phyloP scores from a whole-genome alignment of 805 yeast species.

The Suhomyces prunicola region DNA sequence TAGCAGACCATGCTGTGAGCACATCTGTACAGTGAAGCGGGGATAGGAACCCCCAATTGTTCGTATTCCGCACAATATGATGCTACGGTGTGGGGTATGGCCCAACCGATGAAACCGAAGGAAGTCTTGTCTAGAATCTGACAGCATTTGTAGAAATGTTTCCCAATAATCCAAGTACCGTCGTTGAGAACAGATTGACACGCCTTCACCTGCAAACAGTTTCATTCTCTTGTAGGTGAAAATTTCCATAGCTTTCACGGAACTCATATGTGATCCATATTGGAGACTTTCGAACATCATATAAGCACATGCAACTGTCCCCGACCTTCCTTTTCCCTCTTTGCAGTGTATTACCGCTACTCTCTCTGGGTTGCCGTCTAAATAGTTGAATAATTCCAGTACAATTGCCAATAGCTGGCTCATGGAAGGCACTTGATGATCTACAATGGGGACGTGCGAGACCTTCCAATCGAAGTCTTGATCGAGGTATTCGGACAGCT shows the following conservation, averaged over 20 bases:
- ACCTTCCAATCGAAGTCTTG: constrained; percentile 37
- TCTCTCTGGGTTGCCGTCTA: constrained; percentile 30
- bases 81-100: neutral
- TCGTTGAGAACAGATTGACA: constrained; percentile 67
- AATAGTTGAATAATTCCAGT: constrained; percentile 42
- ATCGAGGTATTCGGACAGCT: constrained; percentile 39
- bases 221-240: constrained; percentile 62
- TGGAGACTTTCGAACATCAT: constrained; percentile 44
- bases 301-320: constrained; percentile 69
- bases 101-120: neutral
- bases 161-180: constrained; percentile 62
- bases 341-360: constrained; percentile 81
- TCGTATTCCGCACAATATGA: neutral
- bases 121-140: neutral
- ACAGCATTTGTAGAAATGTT: constrained; percentile 6
- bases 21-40: neutral
- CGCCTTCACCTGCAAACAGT: constrained; percentile 56
- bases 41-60: neutral
- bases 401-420: constrained; percentile 43
- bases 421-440: constrained; percentile 76
- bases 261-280: constrained; percentile 12
- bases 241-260: constrained; percentile 45
- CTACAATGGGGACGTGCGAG: constrained; percentile 58
- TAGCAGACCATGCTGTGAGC: neutral
- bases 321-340: constrained; percentile 91